Percentiles rank a stretch among this genome's conserved stretches.
Conservation (phyloP, 179 eudicot genomes). For the Camellia oleifera region DNA sequence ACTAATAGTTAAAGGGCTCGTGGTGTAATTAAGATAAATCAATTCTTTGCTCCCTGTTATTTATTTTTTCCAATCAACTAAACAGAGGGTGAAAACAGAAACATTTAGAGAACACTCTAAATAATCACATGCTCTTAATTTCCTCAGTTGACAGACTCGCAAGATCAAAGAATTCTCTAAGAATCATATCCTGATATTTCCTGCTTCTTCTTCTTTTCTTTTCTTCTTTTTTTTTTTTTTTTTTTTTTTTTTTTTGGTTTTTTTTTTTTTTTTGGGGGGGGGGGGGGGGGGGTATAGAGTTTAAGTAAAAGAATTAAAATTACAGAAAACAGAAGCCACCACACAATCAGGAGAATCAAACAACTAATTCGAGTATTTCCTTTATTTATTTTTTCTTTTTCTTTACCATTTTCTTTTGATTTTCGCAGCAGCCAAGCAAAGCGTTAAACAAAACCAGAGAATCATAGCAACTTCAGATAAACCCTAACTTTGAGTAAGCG, state of each 20-base stretch:
- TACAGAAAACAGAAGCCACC: neutral
- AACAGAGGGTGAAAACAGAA: neutral
- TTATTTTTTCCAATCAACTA: neutral
- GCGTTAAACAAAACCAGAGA: neutral
- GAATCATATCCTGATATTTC: neutral
- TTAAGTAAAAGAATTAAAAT: neutral
- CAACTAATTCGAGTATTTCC: neutral
- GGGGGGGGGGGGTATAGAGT: neutral
- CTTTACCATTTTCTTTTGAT: neutral
- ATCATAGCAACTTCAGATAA: neutral
- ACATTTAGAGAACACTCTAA: neutral
- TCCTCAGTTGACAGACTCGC: neutral
- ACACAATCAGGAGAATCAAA: neutral
- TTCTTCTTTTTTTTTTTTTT: too few relatives aligned
- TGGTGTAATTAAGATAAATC: neutral
- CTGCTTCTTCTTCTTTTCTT: too few relatives aligned
- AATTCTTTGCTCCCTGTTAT: neutral
- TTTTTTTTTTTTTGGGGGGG: too few relatives aligned
- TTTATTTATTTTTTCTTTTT: neutral
- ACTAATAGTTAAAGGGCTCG: too few relatives aligned
- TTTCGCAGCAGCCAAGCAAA: neutral
- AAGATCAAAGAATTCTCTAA: neutral
- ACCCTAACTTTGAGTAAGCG: constrained; percentile 3
- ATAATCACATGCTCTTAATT: neutral
- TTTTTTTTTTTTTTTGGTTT: too few relatives aligned